Conservation (phyloP, 2,329 filamentous ascomycete genomes). For the Raffaelea albimanens region DNA sequence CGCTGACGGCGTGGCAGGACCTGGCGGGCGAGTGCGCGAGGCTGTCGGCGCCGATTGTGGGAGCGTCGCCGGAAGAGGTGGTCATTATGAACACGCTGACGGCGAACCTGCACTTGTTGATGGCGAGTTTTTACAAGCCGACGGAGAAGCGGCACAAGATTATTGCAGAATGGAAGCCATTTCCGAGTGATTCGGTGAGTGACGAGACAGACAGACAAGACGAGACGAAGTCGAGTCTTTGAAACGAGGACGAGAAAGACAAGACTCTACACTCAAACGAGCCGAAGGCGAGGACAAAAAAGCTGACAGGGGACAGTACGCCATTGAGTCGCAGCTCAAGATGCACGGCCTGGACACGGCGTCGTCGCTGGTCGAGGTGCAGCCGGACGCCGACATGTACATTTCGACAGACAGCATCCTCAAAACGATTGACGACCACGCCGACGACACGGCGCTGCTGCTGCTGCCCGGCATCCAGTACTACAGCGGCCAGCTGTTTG, state of each 20-base stretch:
- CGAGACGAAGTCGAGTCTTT: not conserved
- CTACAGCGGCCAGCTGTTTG: constrained; percentile 83
- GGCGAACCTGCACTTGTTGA: constrained; percentile 68
- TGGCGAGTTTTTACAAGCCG: constrained; percentile 77
- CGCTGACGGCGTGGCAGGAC: constrained; percentile 64
- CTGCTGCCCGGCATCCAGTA: constrained; percentile 84
- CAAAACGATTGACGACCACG: constrained; percentile 63
- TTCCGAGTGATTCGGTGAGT: constrained; percentile 67
- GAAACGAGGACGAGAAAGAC: too few relatives aligned
- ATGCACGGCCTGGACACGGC: constrained; percentile 59
- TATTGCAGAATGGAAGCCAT: constrained; percentile 82
- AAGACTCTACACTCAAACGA: too few relatives aligned
- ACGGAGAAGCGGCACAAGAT: constrained; percentile 60
- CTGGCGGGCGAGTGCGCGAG: constrained; percentile 66
- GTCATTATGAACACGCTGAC: constrained; percentile 85
- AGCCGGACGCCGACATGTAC: constrained; percentile 50
- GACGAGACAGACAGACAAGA: not conserved
- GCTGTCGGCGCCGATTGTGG: constrained; percentile 64
- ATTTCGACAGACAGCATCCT: constrained; percentile 65
- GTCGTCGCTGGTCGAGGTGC: constrained; percentile 64
- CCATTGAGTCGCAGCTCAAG: constrained; percentile 69
- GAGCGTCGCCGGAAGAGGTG: constrained; percentile 62
- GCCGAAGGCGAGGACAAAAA: not conserved
- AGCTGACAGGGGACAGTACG: constrained; percentile 49
- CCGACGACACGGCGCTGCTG: constrained; percentile 61